A percentile compares a stretch with the other conserved stretches of the same genome.
phyloP scores from a whole-genome alignment of 768 basidiomycete genomes.

The Mycena crocata region DNA sequence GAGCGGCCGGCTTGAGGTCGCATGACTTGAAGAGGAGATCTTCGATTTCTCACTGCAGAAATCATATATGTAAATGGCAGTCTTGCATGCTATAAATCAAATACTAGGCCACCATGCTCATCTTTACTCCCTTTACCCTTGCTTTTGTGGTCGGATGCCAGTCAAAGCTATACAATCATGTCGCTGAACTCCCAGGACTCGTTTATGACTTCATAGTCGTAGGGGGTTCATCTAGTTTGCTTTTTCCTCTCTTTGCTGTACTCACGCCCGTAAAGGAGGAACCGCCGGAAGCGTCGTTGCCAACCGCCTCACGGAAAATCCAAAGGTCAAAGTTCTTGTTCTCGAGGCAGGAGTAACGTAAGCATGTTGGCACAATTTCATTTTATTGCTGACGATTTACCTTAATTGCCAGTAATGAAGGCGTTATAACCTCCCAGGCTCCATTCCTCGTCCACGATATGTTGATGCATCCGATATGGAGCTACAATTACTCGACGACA shows the following conservation, averaged over 20 bases:
- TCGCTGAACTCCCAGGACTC: slow-evolving; percentile 10
- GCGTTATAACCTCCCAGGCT: slow-evolving; percentile 9
- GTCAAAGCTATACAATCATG: slow-evolving; percentile 16
- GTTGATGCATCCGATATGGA: slow-evolving; percentile 1
- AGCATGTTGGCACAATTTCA: background rate
- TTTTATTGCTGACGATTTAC: background rate
- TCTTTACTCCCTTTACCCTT: background rate
- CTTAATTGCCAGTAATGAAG: slow-evolving; percentile 11
- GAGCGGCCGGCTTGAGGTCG: too few species aligned
- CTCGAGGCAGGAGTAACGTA: slow-evolving; percentile 26
- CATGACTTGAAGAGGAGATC: too few species aligned
- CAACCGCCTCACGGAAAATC: slow-evolving; percentile 31
- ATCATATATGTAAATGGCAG: background rate
- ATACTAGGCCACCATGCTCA: background rate
- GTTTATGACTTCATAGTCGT: slow-evolving; percentile 45
- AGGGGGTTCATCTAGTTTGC: too few species aligned
- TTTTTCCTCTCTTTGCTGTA: too few species aligned
- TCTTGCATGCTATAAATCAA: background rate
- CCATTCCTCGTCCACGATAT: slow-evolving; percentile 5
- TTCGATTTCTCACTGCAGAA: background rate
- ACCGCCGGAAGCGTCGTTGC: slow-evolving; percentile 27
- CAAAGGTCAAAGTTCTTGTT: slow-evolving; percentile 27
- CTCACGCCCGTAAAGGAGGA: slow-evolving; percentile 23
- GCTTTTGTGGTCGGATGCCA: background rate
- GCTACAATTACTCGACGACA: slow-evolving; percentile 32